Evolutionary conservation across 2,329 filamentous ascomycete genomes (phyloP), one percentile per base, ranked within the genome.

Genomic region (Colletotrichum coccodes): DNA sequence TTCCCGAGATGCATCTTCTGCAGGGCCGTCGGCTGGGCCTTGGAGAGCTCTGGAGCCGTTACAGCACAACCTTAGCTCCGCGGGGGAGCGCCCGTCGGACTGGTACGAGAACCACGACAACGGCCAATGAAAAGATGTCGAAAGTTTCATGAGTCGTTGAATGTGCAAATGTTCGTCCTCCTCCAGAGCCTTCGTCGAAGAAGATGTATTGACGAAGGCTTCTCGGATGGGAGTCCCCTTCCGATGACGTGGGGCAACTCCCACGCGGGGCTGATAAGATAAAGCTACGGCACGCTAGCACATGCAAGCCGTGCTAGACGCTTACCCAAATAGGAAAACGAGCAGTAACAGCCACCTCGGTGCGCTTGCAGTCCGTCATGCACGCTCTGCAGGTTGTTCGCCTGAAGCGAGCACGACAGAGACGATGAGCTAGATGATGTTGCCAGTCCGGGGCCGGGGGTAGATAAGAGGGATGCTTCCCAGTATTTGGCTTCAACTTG

Each of bases 261-360:
- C 49, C 40, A 56, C 61, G 61, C 61, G 66, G 66, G 66, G 66
- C 61, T 50, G 66, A 69, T 69, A 69, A 69, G 66, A 69, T 69
- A 66, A 65, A 65, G 65, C 61, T 54, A 60, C 32, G 49, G 11
- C 53, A 40, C 64, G 65, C 61, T 66, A 65, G 32, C 34, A 66
- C 49, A 69, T 66, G 66, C 66, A 66, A 69, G 61, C 66, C 42
- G 66, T 69, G 66, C 50, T 65, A 57, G 50, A 44, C 61, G 66
- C 66, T 69, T 69, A 60, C 66, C 61, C 61, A 32, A 69, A 60
- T 56, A 69, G 66, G 66, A 57, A 69, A 69, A 65, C 56, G 18
- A 64, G 62, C 36, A 69, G 62, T 64, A 69, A 66, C 61, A 34
- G 28, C 44, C 56, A 69, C 66, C n/a, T 69, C 21, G 61, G 38